Base-by-base conservation (phyloP, 2,329 filamentous ascomycete genomes). In the Aspergillus persii region DNA sequence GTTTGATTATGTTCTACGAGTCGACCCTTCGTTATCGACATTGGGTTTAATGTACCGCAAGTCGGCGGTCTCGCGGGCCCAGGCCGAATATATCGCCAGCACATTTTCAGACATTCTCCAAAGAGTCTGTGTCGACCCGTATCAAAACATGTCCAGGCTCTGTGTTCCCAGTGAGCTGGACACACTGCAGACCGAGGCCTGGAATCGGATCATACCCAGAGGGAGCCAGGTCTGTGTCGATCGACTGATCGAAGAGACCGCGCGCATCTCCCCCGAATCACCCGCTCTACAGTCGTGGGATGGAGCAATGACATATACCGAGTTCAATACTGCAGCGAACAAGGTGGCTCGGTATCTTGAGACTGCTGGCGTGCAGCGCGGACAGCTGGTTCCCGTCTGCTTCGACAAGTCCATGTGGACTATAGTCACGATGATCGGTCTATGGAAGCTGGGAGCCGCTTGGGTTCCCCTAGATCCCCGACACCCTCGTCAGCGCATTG, bases 11-110 rank as follows among this genome's bases (percentile, higher is more conserved):
- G 58, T 60, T 3, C 49, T 60, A 33, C 60, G 41, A 23, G 57
- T 60, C 18, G 60, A 62, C 46, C 54, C 57, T 15, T 60, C 58
- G 3, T 27, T 56, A 53, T 60, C 60, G 11, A 57, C 53, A 23
- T 26, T 62, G 53, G 48, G 46, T 33, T 53, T 62, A 50, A 54
- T 62, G n/a, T 62, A 55, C 44, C 52, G 60, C 51, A 62, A 62
- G 36, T 53, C 60, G 11, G 53, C 54, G 11, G 58, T 60, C 29
- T 62, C 60, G 15, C 54, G 52, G 26, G 44, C 57, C 39, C 60
- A 62, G 36, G 58, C 60, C 30, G 54, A 58, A 47, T 62, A 60
- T n/a, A 58, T 59, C 29, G 60, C 60, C 18, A 58, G 46, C 26
- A 58, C 60, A 41, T 60, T 62, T 18, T 54, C 60, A 50, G 58